These are phyloP conservation scores for Lasiodiplodia sp. DNA, from an alignment of 2,329 filamentous ascomycete species.

Conservation along the genomic window DNA sequence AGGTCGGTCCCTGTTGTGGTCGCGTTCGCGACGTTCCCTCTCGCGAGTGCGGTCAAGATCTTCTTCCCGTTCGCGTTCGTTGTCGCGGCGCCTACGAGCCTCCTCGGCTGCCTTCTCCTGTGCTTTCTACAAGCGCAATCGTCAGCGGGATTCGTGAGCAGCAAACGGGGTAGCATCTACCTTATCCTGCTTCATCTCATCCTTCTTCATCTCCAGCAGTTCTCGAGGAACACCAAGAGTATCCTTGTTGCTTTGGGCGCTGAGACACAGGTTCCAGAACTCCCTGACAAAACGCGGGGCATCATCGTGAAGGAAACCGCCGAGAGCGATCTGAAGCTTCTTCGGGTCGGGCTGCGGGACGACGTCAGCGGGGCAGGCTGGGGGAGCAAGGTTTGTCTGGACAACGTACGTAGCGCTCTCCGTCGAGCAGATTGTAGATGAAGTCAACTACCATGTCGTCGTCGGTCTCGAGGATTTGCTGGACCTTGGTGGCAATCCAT, in stretches of 20 bases:
- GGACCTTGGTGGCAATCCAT: slow-evolving; percentile 92
- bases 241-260: slow-evolving; percentile 85
- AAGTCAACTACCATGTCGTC: slow-evolving; percentile 97
- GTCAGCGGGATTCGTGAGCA: slow-evolving; percentile 34
- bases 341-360: slow-evolving; percentile 86
- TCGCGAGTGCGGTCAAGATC: slow-evolving; percentile 73
- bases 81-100: slow-evolving; percentile 73
- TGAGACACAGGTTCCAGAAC: slow-evolving; percentile 89
- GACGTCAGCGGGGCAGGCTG: slow-evolving; percentile 32
- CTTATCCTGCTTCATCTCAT: slow-evolving; percentile 94
- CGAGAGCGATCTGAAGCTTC: slow-evolving; percentile 90
- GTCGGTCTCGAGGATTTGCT: slow-evolving; percentile 86
- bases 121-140: slow-evolving; percentile 67
- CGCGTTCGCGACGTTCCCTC: slow-evolving; percentile 59
- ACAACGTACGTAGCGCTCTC: slow-evolving; percentile 73
- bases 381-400: background rate
- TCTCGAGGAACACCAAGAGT: slow-evolving; percentile 83
- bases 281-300: slow-evolving; percentile 90
- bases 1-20: slow-evolving; percentile 54
- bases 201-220: slow-evolving; percentile 93
- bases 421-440: slow-evolving; percentile 73
- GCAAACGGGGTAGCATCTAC: slow-evolving; percentile 56
- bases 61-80: slow-evolving; percentile 73
- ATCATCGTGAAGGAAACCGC: slow-evolving; percentile 93
- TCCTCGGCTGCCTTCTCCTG: slow-evolving; percentile 83